A percentile compares a stretch with the other conserved stretches of the same genome.
These are phyloP conservation scores for Colletotrichum simmondsii DNA, from an alignment of 2,329 filamentous ascomycete genomes.

Conservation along the genomic window DNA sequence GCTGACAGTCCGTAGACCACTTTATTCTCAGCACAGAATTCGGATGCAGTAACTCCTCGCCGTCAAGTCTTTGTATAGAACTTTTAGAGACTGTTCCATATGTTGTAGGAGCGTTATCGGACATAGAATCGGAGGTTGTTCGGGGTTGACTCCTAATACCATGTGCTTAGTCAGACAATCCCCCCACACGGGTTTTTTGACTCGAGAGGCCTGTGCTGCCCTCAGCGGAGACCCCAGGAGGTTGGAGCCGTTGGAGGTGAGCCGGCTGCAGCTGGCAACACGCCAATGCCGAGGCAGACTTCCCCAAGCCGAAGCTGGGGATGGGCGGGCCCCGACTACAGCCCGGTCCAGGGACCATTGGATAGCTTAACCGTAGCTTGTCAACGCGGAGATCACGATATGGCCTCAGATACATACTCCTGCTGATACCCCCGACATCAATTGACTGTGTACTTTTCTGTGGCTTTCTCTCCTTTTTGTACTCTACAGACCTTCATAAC, in stretches of 20 bases:
- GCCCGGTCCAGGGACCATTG: conserved; percentile 10
- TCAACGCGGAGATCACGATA: conserved; percentile 15
- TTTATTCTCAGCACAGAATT: background rate
- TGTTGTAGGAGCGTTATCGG: background rate
- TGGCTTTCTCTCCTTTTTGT: background rate
- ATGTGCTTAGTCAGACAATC: conserved; percentile 20
- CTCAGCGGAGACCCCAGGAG: conserved; percentile 4
- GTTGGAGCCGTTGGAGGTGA: conserved; percentile 13
- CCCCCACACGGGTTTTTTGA: conserved; percentile 11
- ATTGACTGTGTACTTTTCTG: background rate
- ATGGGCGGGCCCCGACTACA: conserved; percentile 14
- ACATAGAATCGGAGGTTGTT: conserved; percentile 3
- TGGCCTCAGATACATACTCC: background rate
- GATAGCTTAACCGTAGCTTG: conserved; percentile 15
- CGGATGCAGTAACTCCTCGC: background rate
- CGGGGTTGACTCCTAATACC: background rate
- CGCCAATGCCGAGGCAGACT: conserved; percentile 33
- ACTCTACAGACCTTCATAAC: background rate
- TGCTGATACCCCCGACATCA: conserved; percentile 3
- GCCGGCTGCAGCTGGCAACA: conserved; percentile 25
- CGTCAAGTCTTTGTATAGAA: background rate
- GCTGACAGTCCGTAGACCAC: background rate
- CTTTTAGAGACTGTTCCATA: background rate
- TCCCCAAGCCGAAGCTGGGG: conserved; percentile 31
- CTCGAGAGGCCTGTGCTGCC: background rate